Base-by-base conservation (phyloP, 148 eudicot species). In the Polygonum maritimum region DNA sequence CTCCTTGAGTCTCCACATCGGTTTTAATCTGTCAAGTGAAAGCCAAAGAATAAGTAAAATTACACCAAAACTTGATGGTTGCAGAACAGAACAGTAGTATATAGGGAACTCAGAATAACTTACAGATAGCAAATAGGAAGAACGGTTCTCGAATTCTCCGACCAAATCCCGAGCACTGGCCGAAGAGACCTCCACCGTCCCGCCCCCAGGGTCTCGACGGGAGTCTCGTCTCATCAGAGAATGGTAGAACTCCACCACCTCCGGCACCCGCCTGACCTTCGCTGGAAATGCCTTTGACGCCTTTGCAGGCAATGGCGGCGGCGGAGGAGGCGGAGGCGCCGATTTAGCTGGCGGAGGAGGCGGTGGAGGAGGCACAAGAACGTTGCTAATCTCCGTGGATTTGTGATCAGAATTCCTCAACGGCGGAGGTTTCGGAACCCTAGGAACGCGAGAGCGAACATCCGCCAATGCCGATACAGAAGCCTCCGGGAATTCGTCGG, bases 1-100 rank as follows among this genome's bases (percentile, higher is more conserved):
- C 98, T 7, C 98, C 98, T 81, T 93, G 98, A 18, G 94, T 93
- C 73, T 93, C 98, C 6, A 93, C 97, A 75, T 93, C 98, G 5
- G 89, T 87, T 78, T 89, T 93, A 57, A 93, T 91, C 98, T 93
- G 92, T 67, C 18, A 21, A 26, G 36, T 48, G 2, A 72, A 72
- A 10, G 26, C n/a, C 47, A 39, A 33, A 2, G 48, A 21, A 70
- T 39, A 67, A 67, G 69, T 26, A 26, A 18, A 69, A 41, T 39
- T 13, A 71, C 48, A 19, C 22, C 54, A 72, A 72, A 21, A n/a
- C 31, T 70, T 70, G 73, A 70, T 3, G 39, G 8, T 11, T 5
- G 44, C 5, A 41, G 74, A 18, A 13, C 5, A 41, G 74, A 18
- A 13, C n/a, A 35, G 40, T 26, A 7, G 8, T 45, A 11, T 44